These are phyloP conservation scores for Orobanche coerulescens DNA, from an alignment of 257 asterid species.

Conservation along the genomic window DNA sequence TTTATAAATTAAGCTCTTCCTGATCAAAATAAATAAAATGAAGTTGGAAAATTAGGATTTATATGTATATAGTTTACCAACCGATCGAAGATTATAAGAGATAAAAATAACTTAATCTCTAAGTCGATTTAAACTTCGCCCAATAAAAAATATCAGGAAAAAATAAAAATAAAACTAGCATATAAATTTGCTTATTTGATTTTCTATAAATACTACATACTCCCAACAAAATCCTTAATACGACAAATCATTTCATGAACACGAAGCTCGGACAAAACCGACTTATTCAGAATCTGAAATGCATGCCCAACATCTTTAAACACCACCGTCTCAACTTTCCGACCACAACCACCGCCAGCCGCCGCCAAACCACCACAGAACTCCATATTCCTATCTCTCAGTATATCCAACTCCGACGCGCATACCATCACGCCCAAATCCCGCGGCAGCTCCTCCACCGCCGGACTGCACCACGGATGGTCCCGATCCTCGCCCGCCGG, in stretches of 20 bases:
- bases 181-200: too few species aligned
- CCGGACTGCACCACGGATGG: slow-evolving; percentile 75
- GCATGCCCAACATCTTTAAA: slow-evolving; percentile 83
- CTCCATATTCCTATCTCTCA: slow-evolving; percentile 71
- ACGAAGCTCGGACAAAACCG: slow-evolving; percentile 42
- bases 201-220: too few species aligned
- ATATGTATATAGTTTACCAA: too few species aligned
- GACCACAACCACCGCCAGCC: slow-evolving; percentile 30
- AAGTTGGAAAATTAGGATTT: too few species aligned
- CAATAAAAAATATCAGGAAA: too few species aligned
- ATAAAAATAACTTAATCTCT: neutral
- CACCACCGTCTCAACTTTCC: slow-evolving; percentile 35
- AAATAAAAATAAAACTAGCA: too few species aligned
- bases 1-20: too few species aligned
- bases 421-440: slow-evolving; percentile 35
- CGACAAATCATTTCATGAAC: slow-evolving; percentile 40
- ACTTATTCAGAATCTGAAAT: slow-evolving; percentile 65
- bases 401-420: slow-evolving; percentile 64
- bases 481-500: slow-evolving; percentile 58
- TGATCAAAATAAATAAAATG: too few species aligned
- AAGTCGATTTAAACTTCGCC: neutral
- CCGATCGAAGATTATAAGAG: too few species aligned
- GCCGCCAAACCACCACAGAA: slow-evolving; percentile 33
- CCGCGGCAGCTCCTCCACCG: slow-evolving; percentile 23
- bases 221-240: slow-evolving; percentile 35